Conservation (phyloP, 768 basidiomycete species). For the Suillus alpinus region DNA sequence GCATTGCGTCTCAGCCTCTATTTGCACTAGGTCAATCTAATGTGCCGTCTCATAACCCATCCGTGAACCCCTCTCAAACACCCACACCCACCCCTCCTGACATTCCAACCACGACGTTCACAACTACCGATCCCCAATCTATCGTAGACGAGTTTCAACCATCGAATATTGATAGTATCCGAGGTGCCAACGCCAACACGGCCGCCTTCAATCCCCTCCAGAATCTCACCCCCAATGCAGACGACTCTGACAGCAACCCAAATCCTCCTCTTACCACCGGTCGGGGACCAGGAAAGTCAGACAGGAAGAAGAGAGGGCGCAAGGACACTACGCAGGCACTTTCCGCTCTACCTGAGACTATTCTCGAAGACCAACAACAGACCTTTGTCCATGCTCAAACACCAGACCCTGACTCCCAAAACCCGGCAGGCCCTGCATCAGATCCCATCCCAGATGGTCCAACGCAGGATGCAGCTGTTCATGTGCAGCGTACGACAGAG, state of each 20-base stretch:
- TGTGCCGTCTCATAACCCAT: neutral
- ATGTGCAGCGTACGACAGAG: constrained; percentile 1
- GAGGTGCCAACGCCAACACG: constrained; percentile 13
- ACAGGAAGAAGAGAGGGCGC: neutral
- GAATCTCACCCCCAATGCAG: neutral
- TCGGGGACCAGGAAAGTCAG: neutral
- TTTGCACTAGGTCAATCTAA: neutral
- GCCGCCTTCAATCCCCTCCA: constrained; percentile 5
- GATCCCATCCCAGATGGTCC: neutral
- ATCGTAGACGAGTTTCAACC: neutral
- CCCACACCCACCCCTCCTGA: constrained; percentile 7
- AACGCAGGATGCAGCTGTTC: neutral
- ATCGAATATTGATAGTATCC: neutral
- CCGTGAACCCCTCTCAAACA: constrained; percentile 14
- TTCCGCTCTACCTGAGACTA: constrained; percentile 2
- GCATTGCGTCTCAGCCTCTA: neutral
- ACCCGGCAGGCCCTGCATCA: neutral
- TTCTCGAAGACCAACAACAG: constrained; percentile 1
- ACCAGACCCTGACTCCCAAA: neutral
- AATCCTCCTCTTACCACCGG: neutral
- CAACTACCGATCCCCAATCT: neutral
- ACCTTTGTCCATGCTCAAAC: neutral
- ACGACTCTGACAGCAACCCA: neutral
- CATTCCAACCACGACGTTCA: neutral
- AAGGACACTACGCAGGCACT: neutral